Base-by-base conservation (phyloP, 805 yeast genomes). In the Candida maesae region DNA sequence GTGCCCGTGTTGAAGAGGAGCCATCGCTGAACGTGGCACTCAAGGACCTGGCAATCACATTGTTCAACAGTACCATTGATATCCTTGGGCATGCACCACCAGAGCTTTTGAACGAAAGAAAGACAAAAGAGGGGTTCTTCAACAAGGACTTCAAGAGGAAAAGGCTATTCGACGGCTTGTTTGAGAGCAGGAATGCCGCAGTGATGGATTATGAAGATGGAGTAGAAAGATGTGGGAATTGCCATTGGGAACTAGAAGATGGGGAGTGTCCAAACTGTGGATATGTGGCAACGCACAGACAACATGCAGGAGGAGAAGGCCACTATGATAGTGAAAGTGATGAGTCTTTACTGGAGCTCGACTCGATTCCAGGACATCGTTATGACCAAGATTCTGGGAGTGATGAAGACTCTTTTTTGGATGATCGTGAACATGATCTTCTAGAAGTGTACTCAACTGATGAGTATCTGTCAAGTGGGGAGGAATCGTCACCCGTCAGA, bases 191-290 rank as follows among this genome's bases (percentile, higher is more conserved):
- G 14, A 17, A 19, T 6, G 15, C 13, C 23, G 74, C 78, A 3
- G 59, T 68, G 13, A 79, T 80, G 1, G 89, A 81, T 52, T 66
- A 65, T 21, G 76, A 76, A 21, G 91, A 84, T 52, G 89, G 89
- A 2, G 85, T 84, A 9, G 76, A 84, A 0, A 62, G 91, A 40
- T 84, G 93, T 54, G 76, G 84, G 7, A 73, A 76, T 42, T 84
- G 93, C 57, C 88, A 80, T 53, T 84, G 91, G 91, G 91, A 84
- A 52, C 78, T 83, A 1, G 76, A 76, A 45, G 88, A 85, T 0
- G 63, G 71, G 4, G 66, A 61, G n/a, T 84, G 93, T 53, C 68
- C 76, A 6, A 83, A 84, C 52, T 84, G 93, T 59, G 82, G n/a
- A n/a, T n/a, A n/a, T n/a, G 83, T 5, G 63, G 76, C 42, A 57